Conservation (phyloP, 768 basidiomycete genomes). For the Cytidiella melzeri region DNA sequence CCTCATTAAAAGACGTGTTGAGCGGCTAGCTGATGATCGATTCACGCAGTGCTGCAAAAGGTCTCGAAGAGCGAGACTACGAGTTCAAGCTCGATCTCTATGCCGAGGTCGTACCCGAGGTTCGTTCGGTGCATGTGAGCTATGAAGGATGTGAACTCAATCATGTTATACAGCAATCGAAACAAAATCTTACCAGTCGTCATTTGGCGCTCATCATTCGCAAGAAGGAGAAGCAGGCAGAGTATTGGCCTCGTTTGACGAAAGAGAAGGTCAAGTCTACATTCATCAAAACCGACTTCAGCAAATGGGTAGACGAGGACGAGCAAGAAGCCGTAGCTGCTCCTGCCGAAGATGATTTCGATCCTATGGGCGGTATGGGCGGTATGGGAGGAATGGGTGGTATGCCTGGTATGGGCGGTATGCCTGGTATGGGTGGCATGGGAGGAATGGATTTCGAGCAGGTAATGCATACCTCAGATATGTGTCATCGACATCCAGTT, state of each 20-base stretch:
- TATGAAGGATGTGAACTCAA: neutral
- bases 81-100: conserved; percentile 74
- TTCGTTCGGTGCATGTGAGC: conserved; percentile 26
- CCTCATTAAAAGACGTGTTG: neutral
- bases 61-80: conserved; percentile 54
- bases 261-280: conserved; percentile 78
- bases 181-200: conserved; percentile 59
- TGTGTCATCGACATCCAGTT: conserved; percentile 56
- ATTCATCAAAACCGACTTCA: conserved; percentile 92
- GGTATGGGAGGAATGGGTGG: conserved; percentile 45
- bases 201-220: conserved; percentile 61
- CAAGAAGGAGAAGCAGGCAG: conserved; percentile 70
- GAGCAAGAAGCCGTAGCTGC: conserved; percentile 70
- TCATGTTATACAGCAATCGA: conserved; percentile 41
- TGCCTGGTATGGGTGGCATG: conserved; percentile 46
- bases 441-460: conserved; percentile 40
- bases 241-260: conserved; percentile 91
- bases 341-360: conserved; percentile 39
- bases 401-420: conserved; percentile 43
- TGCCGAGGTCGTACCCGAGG: conserved; percentile 72
- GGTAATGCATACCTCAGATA: conserved; percentile 42
- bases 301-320: conserved; percentile 96
- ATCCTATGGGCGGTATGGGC: conserved; percentile 33
- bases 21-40: conserved; percentile 1
- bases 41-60: conserved; percentile 28